phyloP scores from a whole-genome alignment of 2,329 filamentous ascomycete species.

The Penicillium sp. region DNA sequence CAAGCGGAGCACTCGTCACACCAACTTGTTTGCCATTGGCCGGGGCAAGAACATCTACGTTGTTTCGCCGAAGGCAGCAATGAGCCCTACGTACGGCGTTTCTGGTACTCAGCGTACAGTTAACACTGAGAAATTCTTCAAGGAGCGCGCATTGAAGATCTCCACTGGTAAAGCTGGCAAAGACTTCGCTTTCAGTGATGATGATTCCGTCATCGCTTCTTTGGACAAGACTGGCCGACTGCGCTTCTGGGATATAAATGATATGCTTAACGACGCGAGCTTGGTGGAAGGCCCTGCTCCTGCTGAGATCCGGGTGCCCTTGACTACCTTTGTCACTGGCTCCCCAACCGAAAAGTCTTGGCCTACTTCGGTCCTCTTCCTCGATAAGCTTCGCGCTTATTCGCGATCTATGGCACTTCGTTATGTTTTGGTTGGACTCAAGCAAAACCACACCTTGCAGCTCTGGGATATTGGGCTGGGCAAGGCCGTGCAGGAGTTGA shows the following conservation, averaged over 20 bases:
- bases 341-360: conserved; percentile 89
- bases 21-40: conserved; percentile 91
- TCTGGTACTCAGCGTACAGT: conserved; percentile 59
- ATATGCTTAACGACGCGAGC: conserved; percentile 59
- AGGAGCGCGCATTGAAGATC: conserved; percentile 86
- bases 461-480: conserved; percentile 95
- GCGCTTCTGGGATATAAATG: conserved; percentile 96
- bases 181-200: conserved; percentile 96
- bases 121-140: conserved; percentile 82
- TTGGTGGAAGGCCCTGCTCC: conserved; percentile 46
- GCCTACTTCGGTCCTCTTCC: conserved; percentile 91
- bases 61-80: conserved; percentile 62
- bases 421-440: conserved; percentile 96
- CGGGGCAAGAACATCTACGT: conserved; percentile 95
- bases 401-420: conserved; percentile 83
- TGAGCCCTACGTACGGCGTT: conserved; percentile 49
- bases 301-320: conserved; percentile 77
- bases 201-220: conserved; percentile 90
- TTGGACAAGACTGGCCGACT: conserved; percentile 94
- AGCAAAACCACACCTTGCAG: conserved; percentile 98
- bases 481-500: conserved; percentile 95
- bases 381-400: conserved; percentile 94
- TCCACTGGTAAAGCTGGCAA: conserved; percentile 97
- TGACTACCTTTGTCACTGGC: conserved; percentile 83
- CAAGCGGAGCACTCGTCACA: conserved; percentile 81